Percentiles rank a stretch among this genome's conserved stretches.
phyloP scores from a whole-genome alignment of 306 rosid genomes.

The Quercus ilex region DNA sequence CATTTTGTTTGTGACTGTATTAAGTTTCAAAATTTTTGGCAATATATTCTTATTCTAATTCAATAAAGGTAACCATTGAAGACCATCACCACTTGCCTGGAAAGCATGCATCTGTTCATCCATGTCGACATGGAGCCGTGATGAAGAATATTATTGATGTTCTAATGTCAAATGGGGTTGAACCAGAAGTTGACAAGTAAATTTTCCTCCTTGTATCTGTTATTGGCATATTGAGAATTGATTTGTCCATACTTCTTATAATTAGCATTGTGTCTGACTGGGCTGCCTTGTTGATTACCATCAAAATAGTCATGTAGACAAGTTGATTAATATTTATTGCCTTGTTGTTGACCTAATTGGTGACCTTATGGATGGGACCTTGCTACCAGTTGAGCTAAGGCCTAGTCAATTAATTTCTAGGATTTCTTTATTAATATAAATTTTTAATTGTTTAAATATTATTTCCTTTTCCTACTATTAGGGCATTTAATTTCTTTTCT shows the following conservation, averaged over 20 bases:
- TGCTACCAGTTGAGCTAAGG: no score
- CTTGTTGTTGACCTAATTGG: no score
- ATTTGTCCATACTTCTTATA: background rate
- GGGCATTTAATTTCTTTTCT: no score
- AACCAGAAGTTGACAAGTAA: conserved; percentile 97
- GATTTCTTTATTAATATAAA: no score
- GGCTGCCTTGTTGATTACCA: background rate
- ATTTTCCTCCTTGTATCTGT: background rate
- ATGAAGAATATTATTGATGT: conserved; percentile 97
- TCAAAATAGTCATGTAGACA: background rate
- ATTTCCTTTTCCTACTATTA: no score
- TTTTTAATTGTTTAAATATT: no score
- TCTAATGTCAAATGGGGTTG: conserved; percentile 90
- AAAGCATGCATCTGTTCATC: conserved; percentile 97
- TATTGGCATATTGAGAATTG: background rate
- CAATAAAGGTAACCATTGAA: conserved; percentile 79
- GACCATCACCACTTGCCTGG: conserved; percentile 94
- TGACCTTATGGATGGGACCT: no score
- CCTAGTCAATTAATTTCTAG: no score
- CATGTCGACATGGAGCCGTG: conserved; percentile 94
- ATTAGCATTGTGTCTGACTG: background rate
- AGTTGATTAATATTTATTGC: background rate
- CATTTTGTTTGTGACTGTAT: background rate
- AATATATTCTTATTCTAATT: background rate
- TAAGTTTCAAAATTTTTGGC: background rate